Evolutionary conservation across 2,329 filamentous ascomycete species (phyloP), one percentile per base, ranked within the genome.

Genomic region (Cladosporium sp.): DNA sequence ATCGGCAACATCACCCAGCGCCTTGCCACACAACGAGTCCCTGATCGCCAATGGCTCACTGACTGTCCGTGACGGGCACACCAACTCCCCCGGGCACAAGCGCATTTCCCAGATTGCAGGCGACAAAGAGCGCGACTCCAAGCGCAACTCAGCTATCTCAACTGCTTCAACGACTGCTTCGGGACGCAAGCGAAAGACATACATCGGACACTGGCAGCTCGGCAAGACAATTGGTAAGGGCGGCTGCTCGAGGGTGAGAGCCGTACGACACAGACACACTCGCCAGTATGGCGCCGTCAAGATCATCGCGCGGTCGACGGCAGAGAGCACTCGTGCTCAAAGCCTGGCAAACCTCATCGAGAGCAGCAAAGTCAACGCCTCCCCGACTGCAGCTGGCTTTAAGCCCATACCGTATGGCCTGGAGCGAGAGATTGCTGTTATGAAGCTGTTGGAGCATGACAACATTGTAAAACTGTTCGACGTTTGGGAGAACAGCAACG

Each of bases 401-500:
- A 76, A 74, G 61, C 76, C 76, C 1, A 75, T 78, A 18, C 94
- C 94, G 1, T 88, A 94, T 73, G 91, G 93, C 1, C 91, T 99
- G 67, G 94, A 98, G 79, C 86, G 95, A 64, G 95, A 99, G 76
- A 93, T 99, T 49, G 93, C 94, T 35, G 96, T 99, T 72, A 92
- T 99, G 86, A 98, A 97, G 80, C 85, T 98, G 66, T 91, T 98
- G 67, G 90, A 97, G 73, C 95, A 99, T 79, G 91, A 90, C 6
- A 95, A 98, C 76, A 94, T 98, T 72, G 93, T 97, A 78, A 92
- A 91, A 71, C 81, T 99, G 11, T 95, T 94, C 76, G 95, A 99
- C 79, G 94, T 99, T 33, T 99, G 94, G 94, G 95, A 99, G 80
- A 98, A 97, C 75, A 86, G 91, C 26, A 91, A 92, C 65, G 93